Conservation (phyloP, 148 eudicot genomes). For the Polygonum maritimum region DNA sequence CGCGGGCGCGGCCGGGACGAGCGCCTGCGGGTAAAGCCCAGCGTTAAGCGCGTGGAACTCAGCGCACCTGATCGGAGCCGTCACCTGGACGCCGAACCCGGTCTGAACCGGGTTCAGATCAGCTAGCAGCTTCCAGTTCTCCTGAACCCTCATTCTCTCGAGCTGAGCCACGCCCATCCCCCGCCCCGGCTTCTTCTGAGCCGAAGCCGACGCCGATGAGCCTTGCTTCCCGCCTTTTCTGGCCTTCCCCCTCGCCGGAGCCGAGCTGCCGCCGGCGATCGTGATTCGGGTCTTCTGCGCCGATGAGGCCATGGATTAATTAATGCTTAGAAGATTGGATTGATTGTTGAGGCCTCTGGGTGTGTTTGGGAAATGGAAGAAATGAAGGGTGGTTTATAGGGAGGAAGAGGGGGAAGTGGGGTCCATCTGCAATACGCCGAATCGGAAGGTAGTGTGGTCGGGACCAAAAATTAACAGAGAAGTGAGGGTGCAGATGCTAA, state of each 20-base stretch:
- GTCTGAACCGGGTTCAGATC: conserved; percentile 14
- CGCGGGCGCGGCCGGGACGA: neutral
- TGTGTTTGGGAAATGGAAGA: neutral
- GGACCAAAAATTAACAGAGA: conserved; percentile 13
- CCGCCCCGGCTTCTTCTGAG: conserved; percentile 31
- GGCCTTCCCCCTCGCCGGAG: neutral
- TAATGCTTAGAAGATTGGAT: too few relatives aligned
- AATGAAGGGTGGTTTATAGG: neutral
- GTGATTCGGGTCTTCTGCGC: neutral
- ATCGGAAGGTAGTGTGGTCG: conserved; percentile 19
- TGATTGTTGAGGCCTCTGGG: neutral
- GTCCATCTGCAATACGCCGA: conserved; percentile 12
- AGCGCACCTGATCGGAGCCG: neutral
- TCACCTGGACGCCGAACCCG: neutral
- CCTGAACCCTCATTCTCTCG: conserved; percentile 25
- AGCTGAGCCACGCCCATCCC: conserved; percentile 76
- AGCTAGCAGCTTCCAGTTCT: conserved; percentile 15
- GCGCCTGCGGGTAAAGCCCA: neutral
- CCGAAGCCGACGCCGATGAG: conserved; percentile 7
- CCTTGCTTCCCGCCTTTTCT: conserved; percentile 8
- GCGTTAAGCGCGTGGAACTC: neutral
- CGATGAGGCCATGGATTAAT: neutral
- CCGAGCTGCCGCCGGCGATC: neutral
- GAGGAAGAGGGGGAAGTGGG: neutral
- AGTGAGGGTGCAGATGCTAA: conserved; percentile 3